phyloP scores from a whole-genome alignment of 169 alveolate genomes.

The Pseudocohnilembus persalinus region DNA sequence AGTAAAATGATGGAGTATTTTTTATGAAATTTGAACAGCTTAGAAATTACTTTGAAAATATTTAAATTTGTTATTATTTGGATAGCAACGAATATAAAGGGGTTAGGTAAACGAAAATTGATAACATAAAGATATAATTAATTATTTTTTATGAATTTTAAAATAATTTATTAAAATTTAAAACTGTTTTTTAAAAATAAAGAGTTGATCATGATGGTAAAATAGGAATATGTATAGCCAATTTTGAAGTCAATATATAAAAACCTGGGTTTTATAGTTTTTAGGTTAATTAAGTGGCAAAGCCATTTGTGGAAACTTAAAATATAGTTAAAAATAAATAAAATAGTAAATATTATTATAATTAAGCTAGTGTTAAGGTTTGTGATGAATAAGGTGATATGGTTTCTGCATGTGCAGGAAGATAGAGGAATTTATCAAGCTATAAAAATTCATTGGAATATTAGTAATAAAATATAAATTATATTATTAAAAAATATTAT shows the following conservation, averaged over 20 bases:
- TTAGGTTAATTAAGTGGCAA: not conserved
- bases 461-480: too few species aligned
- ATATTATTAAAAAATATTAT: too few species aligned
- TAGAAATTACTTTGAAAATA: conserved; percentile 10
- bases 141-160: not conserved
- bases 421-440: not conserved
- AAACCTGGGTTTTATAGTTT: not conserved
- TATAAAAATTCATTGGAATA: too few species aligned
- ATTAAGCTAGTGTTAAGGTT: not conserved
- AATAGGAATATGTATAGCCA: not conserved
- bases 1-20: conserved; percentile 17
- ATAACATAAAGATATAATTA: too few species aligned
- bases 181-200: too few species aligned
- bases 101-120: conserved; percentile 7
- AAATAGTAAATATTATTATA: too few species aligned
- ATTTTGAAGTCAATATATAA: not conserved
- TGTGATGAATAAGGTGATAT: not conserved
- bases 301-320: too few species aligned
- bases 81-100: conserved; percentile 2
- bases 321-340: not conserved
- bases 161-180: not conserved
- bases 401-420: not conserved
- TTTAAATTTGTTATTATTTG: conserved; percentile 11
- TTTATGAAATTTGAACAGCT: conserved; percentile 14
- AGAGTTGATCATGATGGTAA: conserved; percentile 3